These are phyloP conservation scores for Canavalia ensiformis DNA, from an alignment of 306 rosid species.

Conservation along the genomic window DNA sequence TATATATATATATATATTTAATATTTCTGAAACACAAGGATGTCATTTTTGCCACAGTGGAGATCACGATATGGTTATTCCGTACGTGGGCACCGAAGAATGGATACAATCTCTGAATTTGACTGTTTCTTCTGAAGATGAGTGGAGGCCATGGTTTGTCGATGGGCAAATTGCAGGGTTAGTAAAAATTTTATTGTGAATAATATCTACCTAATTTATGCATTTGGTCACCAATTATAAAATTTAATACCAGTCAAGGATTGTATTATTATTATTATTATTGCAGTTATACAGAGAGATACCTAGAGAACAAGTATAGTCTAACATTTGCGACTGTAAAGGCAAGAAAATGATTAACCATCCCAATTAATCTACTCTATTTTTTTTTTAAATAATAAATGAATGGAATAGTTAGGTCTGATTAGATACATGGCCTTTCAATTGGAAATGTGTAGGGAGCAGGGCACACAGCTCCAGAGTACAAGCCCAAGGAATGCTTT, in stretches of 20 bases:
- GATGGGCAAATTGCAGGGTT: conserved; percentile 62
- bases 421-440: neutral
- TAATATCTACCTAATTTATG: neutral
- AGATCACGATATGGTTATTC: conserved; percentile 53
- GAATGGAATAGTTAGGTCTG: neutral
- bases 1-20: neutral
- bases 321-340: conserved; percentile 59
- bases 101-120: conserved; percentile 61
- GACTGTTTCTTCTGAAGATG: conserved; percentile 23
- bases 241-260: neutral
- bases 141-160: conserved; percentile 61
- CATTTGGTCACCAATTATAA: neutral
- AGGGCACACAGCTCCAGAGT: conserved; percentile 59
- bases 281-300: conserved; percentile 44
- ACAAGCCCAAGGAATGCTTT: conserved; percentile 44
- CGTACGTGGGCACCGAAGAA: conserved; percentile 50
- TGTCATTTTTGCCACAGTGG: conserved; percentile 47
- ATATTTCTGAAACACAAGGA: neutral
- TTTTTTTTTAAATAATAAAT: neutral
- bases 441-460: conserved; percentile 48
- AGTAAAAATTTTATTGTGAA: neutral
- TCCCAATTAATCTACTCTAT: neutral
- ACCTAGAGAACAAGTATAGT: neutral
- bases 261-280: neutral
- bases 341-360: conserved; percentile 44